Evolutionary conservation across 345 rosid species (phyloP).

Genomic region (Eucalyptus erythrocorys): DNA sequence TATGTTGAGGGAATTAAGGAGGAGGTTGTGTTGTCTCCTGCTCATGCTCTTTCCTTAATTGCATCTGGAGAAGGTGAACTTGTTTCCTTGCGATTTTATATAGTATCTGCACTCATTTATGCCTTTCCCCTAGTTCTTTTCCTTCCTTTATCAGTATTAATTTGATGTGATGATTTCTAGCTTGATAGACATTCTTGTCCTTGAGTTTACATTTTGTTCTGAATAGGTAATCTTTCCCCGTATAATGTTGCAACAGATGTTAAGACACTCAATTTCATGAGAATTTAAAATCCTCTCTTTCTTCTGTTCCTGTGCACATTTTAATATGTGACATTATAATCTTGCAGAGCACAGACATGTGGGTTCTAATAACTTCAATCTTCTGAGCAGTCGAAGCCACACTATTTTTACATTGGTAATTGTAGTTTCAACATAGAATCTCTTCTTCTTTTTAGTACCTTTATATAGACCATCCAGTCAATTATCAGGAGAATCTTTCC

Average conservation of each 20-base stretch:
- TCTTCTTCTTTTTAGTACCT: neutral
- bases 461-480: neutral
- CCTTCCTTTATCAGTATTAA: neutral
- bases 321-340: neutral
- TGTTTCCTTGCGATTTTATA: neutral
- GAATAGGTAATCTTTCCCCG: neutral
- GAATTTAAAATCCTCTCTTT: neutral
- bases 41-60: constrained; percentile 91
- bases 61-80: constrained; percentile 90
- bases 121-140: neutral
- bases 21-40: constrained; percentile 96
- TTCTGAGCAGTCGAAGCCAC: constrained; percentile 95
- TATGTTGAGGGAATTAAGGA: constrained; percentile 89
- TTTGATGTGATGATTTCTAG: neutral
- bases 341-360: constrained; percentile 85
- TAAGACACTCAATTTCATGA: neutral
- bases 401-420: constrained; percentile 83
- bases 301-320: neutral
- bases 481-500: neutral
- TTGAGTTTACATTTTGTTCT: neutral
- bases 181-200: neutral
- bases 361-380: constrained; percentile 91
- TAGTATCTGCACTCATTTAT: neutral
- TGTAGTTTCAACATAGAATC: neutral
- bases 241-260: neutral